A percentile compares a stretch with the other conserved stretches of the same genome.
Conservation (phyloP, 2,329 filamentous ascomycete genomes). For the Monilinia aucupariae region DNA sequence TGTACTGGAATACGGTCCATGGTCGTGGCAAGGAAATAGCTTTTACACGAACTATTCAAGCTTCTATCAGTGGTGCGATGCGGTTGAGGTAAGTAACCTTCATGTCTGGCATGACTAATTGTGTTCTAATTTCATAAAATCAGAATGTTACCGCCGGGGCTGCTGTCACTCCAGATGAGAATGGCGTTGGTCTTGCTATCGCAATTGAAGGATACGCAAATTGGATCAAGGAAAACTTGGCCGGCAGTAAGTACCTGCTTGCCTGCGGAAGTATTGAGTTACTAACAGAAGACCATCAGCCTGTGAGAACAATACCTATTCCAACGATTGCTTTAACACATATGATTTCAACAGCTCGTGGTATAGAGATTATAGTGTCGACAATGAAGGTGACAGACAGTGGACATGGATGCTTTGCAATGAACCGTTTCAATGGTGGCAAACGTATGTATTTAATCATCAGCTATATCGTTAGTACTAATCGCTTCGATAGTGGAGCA, state of each 20-base stretch:
- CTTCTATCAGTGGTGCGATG: slow-evolving; percentile 43
- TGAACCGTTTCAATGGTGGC: slow-evolving; percentile 55
- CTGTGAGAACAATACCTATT: slow-evolving; percentile 45
- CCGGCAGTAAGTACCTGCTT: slow-evolving; percentile 40
- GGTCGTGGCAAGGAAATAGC: slow-evolving; percentile 51
- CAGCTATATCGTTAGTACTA: background rate
- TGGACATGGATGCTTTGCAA: slow-evolving; percentile 58
- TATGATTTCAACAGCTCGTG: slow-evolving; percentile 45
- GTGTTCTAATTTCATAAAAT: slow-evolving; percentile 1
- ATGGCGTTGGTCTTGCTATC: slow-evolving; percentile 49
- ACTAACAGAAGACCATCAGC: slow-evolving; percentile 31
- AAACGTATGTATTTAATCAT: slow-evolving; percentile 39
- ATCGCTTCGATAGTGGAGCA: slow-evolving; percentile 37
- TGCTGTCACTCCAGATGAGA: slow-evolving; percentile 33
- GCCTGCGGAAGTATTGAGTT: background rate
- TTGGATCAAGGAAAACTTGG: slow-evolving; percentile 47
- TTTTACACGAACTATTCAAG: slow-evolving; percentile 45
- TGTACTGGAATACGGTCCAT: slow-evolving; percentile 51
- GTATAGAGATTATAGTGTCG: slow-evolving; percentile 45
- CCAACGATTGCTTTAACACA: slow-evolving; percentile 48
- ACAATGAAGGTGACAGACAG: slow-evolving; percentile 45
- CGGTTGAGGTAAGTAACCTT: slow-evolving; percentile 36
- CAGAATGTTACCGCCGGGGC: slow-evolving; percentile 34
- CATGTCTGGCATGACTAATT: background rate
- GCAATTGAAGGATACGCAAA: slow-evolving; percentile 50